Base-by-base conservation (phyloP, 169 alveolate genomes). In the Theileria equi region DNA sequence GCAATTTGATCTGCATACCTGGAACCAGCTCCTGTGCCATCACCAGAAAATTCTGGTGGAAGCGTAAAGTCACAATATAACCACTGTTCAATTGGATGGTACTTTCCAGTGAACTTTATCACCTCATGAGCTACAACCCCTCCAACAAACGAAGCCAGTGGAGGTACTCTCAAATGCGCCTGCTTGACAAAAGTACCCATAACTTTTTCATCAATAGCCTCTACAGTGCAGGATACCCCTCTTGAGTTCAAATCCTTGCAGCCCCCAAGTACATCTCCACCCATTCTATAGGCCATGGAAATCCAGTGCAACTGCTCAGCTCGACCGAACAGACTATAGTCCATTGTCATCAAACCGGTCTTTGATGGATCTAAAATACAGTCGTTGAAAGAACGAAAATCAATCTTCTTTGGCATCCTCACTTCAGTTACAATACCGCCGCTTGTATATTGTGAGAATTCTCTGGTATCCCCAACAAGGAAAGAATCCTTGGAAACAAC, bases 41-140 rank as follows among this genome's bases (percentile, higher is more conserved):
- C 68, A 2, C 81, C 79, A 2, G 63, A 17, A 13, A 65, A 16
- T 23, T 43, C 81, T n/a, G 35, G 57, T 10, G 69, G 77, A 49
- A 92, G 29, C 79, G 94, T 91, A 86, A 95, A 93, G 74, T 98
- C 99, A 73, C 89, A 82, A 67, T 95, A 96, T 25, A 98, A 91
- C 93, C 96, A 95, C 88, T 96, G 97, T 59, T 93, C 92, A 40
- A 98, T 80, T 6, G 99, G 99, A 31, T 96, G 90, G 88, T 91
- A 98, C 63, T 98, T 98, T 5, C 99, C 99, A 17, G 99, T 96
- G 86, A 81, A 95, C 88, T 98, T 98, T 26, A 98, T 97, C 6
- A 98, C 94, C 49, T 82, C 92, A 70, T 96, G 98, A 10, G 99
- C 98, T 8, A 96, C 92, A 36, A 98, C 84, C 13, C 99, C 99